These are phyloP conservation scores for Debaryomycetaceae sp. DNA, from an alignment of 1,139 yeast genomes.

Conservation along the genomic window DNA sequence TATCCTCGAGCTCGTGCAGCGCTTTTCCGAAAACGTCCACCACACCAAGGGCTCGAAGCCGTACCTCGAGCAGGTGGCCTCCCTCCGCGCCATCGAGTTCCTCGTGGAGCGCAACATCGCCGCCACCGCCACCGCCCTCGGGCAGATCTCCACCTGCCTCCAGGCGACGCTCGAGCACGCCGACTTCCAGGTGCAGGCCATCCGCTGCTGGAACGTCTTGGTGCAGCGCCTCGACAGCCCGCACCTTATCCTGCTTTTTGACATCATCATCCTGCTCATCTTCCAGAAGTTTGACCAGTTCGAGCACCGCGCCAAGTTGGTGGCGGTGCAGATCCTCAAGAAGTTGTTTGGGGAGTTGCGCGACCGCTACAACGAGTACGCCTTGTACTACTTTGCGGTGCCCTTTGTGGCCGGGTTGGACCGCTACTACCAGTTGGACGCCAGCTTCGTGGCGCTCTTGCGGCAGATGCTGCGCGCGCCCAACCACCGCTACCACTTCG, in stretches of 20 bases:
- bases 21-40: constrained; percentile 75
- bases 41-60: constrained; percentile 67
- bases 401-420: constrained; percentile 43
- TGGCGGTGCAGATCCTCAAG: constrained; percentile 44
- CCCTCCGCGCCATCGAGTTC: constrained; percentile 70
- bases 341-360: constrained; percentile 34
- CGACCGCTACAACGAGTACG: constrained; percentile 34
- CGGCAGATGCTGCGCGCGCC: constrained; percentile 24
- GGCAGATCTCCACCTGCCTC: constrained; percentile 83
- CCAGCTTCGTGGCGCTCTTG: constrained; percentile 22
- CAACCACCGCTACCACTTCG: constrained; percentile 36
- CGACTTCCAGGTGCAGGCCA: constrained; percentile 57
- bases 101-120: constrained; percentile 58
- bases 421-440: constrained; percentile 19
- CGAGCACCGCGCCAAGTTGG: constrained; percentile 39
- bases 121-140: constrained; percentile 70
- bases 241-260: constrained; percentile 47
- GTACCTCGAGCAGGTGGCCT: constrained; percentile 64
- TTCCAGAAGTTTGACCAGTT: constrained; percentile 63
- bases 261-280: constrained; percentile 41
- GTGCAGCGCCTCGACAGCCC: constrained; percentile 47
- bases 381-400: constrained; percentile 46
- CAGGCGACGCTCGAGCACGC: constrained; percentile 72
- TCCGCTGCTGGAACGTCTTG: constrained; percentile 64
- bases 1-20: constrained; percentile 71